These are phyloP conservation scores for Geranomyces variabilis DNA, from an alignment of 192 early-diverging fungal genomes.

Conservation along the genomic window DNA sequence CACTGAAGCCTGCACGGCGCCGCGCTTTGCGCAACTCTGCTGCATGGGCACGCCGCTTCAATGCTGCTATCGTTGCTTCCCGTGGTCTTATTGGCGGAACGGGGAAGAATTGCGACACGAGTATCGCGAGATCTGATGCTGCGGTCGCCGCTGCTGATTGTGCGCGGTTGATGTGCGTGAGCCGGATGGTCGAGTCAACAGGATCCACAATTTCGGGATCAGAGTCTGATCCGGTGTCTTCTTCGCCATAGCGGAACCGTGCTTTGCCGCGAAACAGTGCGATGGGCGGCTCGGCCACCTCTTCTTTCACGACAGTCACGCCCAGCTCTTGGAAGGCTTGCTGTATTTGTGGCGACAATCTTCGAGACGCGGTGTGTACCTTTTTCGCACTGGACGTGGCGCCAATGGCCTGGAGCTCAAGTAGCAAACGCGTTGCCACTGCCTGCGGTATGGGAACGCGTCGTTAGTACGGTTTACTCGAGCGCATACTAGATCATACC, in stretches of 20 bases:
- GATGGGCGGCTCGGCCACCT: neutral
- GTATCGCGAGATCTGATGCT: constrained; percentile 6
- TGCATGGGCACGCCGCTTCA: constrained; percentile 8
- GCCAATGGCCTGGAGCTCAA: constrained; percentile 2
- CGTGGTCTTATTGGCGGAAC: constrained; percentile 26
- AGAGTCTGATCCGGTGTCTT: constrained; percentile 15
- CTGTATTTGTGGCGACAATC: neutral
- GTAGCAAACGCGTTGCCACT: constrained; percentile 7
- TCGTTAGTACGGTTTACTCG: no score
- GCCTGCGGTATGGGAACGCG: no score
- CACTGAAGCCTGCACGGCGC: constrained; percentile 21
- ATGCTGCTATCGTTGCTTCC: constrained; percentile 19
- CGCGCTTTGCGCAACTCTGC: neutral
- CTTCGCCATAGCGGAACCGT: neutral
- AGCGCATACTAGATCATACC: no score
- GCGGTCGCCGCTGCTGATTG: constrained; percentile 15
- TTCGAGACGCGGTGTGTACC: neutral
- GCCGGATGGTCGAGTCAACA: constrained; percentile 2
- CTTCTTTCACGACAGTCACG: neutral
- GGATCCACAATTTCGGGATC: constrained; percentile 13
- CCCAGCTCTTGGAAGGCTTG: constrained; percentile 16
- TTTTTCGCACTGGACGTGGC: neutral
- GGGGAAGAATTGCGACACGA: constrained; percentile 16
- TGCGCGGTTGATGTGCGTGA: neutral
- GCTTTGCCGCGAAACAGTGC: neutral